phyloP scores from a whole-genome alignment of 495 filamentous ascomycete genomes.

The Penicillium cinerascens region DNA sequence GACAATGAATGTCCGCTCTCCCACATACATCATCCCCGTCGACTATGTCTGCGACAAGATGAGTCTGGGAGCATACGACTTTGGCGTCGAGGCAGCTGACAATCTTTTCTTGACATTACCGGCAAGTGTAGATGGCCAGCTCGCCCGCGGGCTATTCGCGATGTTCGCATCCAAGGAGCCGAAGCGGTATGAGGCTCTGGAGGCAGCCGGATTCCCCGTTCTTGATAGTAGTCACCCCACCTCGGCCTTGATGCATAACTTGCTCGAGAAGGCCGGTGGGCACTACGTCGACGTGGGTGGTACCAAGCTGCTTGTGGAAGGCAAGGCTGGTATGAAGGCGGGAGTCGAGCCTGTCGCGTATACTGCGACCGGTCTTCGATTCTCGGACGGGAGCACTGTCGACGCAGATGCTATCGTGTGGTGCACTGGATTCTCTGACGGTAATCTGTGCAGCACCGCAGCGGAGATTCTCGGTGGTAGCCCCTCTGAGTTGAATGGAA shows the following conservation, averaged over 20 bases:
- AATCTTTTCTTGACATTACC: slow-evolving; percentile 14
- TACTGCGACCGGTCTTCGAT: slow-evolving; percentile 28
- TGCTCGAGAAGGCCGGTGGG: slow-evolving; percentile 30
- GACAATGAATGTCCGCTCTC: slow-evolving; percentile 40
- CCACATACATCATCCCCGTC: slow-evolving; percentile 32
- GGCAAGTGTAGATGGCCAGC: slow-evolving; percentile 11
- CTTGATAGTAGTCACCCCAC: slow-evolving; percentile 17
- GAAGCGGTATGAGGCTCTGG: slow-evolving; percentile 14
- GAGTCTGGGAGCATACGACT: slow-evolving; percentile 22
- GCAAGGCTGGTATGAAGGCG: slow-evolving; percentile 28
- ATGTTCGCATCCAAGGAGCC: slow-evolving; percentile 15
- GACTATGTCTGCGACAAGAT: slow-evolving; percentile 15
- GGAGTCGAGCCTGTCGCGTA: slow-evolving; percentile 24
- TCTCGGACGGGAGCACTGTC: slow-evolving; percentile 33
- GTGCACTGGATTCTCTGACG: slow-evolving; percentile 34
- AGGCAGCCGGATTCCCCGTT: slow-evolving; percentile 18
- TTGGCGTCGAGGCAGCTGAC: slow-evolving; percentile 16
- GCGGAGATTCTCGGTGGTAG: slow-evolving; percentile 23
- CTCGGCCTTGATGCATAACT: slow-evolving; percentile 15
- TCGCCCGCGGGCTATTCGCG: slow-evolving; percentile 9
- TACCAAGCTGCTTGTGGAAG: slow-evolving; percentile 28
- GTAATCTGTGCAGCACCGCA: slow-evolving; percentile 20
- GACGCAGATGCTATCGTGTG: slow-evolving; percentile 37
- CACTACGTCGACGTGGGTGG: slow-evolving; percentile 42
- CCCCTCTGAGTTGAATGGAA: not conserved